Evolutionary conservation across 495 filamentous ascomycete genomes (phyloP).

Genomic region (Melanomma pulvis-pyrius): DNA sequence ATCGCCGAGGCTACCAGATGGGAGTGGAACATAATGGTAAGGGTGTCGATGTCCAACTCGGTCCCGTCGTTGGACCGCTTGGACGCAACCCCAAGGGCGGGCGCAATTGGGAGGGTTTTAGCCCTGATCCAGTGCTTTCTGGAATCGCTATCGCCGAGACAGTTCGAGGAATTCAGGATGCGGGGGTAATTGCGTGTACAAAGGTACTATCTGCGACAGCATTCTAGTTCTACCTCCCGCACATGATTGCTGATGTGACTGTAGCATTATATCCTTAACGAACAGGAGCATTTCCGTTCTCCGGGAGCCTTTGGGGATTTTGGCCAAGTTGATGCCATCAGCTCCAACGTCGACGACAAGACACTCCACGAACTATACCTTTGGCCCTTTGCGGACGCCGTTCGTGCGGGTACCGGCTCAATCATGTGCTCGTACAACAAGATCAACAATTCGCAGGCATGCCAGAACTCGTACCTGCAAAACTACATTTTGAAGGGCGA

Average conservation of each 20-base stretch:
- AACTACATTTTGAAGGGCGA: constrained; percentile 90
- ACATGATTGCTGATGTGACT: neutral
- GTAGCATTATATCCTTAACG: constrained; percentile 44
- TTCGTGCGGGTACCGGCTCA: constrained; percentile 46
- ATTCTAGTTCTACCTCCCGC: neutral
- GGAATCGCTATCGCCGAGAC: constrained; percentile 47
- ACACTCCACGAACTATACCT: constrained; percentile 95
- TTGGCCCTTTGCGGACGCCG: constrained; percentile 75
- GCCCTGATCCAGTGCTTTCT: constrained; percentile 48
- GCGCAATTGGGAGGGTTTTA: constrained; percentile 79
- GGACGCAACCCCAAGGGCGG: constrained; percentile 59
- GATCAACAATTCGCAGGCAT: constrained; percentile 72
- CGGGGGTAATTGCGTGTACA: constrained; percentile 45
- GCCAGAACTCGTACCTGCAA: constrained; percentile 70
- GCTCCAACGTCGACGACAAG: constrained; percentile 87
- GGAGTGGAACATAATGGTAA: constrained; percentile 45
- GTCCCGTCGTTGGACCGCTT: constrained; percentile 83
- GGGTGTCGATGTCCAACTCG: constrained; percentile 76
- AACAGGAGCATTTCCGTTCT: constrained; percentile 74
- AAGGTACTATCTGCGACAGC: neutral
- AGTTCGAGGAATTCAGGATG: constrained; percentile 47
- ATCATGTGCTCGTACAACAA: constrained; percentile 94
- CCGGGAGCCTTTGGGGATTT: constrained; percentile 56
- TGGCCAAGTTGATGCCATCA: constrained; percentile 69
- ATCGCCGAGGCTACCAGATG: constrained; percentile 48